Evolutionary conservation across 2,329 filamentous ascomycete genomes (phyloP).

Genomic region (Onygena corvina): DNA sequence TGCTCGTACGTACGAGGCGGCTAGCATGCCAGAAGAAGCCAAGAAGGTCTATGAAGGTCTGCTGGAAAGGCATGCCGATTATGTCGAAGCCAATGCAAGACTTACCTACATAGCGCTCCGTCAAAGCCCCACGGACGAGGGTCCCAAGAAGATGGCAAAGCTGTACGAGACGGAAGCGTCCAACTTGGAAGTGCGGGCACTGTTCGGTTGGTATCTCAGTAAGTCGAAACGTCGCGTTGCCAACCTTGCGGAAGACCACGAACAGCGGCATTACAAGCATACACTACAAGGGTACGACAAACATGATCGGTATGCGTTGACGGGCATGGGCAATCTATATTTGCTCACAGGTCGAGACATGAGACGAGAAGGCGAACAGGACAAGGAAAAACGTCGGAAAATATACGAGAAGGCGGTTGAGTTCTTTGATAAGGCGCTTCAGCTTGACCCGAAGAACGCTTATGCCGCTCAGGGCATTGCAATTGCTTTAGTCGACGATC

Average conservation of each 20-base stretch:
- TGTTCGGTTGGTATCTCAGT: slow-evolving; percentile 93
- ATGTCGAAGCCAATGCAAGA: slow-evolving; percentile 79
- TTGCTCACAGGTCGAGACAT: slow-evolving; percentile 83
- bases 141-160: slow-evolving; percentile 71
- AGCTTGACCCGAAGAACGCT: slow-evolving; percentile 88
- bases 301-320: slow-evolving; percentile 91
- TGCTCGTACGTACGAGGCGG: slow-evolving; percentile 80
- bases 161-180: slow-evolving; percentile 72
- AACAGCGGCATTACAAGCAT: slow-evolving; percentile 92
- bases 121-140: slow-evolving; percentile 69
- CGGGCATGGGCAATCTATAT: slow-evolving; percentile 95
- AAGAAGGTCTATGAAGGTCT: slow-evolving; percentile 79
- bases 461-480: slow-evolving; percentile 93
- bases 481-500: slow-evolving; percentile 87
- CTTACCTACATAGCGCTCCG: slow-evolving; percentile 82
- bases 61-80: slow-evolving; percentile 73
- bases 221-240: slow-evolving; percentile 70
- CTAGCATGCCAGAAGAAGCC: slow-evolving; percentile 68
- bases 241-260: slow-evolving; percentile 77
- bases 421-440: slow-evolving; percentile 94
- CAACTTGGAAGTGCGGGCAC: slow-evolving; percentile 79
- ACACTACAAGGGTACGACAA: slow-evolving; percentile 91
- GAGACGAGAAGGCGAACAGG: slow-evolving; percentile 75
- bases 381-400: slow-evolving; percentile 79
- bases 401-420: slow-evolving; percentile 87